phyloP scores from a whole-genome alignment of 352 stramenopile genomes.

The Globisporangium barbulae region DNA sequence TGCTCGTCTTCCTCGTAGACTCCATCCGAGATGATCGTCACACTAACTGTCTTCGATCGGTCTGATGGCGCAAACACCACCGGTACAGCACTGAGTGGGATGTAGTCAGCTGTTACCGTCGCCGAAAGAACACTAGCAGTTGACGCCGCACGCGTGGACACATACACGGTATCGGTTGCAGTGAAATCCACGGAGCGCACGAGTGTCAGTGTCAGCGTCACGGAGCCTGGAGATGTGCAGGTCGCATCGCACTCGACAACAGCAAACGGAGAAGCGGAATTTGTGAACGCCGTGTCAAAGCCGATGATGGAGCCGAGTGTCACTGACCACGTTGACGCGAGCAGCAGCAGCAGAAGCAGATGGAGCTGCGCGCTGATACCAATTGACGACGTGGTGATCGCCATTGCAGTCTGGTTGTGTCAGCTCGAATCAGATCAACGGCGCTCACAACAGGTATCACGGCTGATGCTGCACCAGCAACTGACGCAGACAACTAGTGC shows the following conservation, averaged over 20 bases:
- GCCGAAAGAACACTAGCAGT: slow-evolving; percentile 12
- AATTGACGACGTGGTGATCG: background rate
- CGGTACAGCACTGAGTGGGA: slow-evolving; percentile 15
- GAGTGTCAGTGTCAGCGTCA: slow-evolving; percentile 34
- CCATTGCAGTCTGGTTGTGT: background rate
- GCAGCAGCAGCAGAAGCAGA: slow-evolving; percentile 10
- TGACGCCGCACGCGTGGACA: slow-evolving; percentile 30
- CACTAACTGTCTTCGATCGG: slow-evolving; percentile 21
- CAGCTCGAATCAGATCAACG: background rate
- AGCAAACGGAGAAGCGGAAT: slow-evolving; percentile 18
- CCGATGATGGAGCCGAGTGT: slow-evolving; percentile 22
- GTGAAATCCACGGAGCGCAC: slow-evolving; percentile 26
- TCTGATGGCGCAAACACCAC: slow-evolving; percentile 33
- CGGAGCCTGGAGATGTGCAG: slow-evolving; percentile 31
- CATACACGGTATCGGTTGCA: slow-evolving; percentile 26
- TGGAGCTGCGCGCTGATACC: background rate
- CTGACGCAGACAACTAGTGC: background rate
- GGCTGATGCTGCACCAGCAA: background rate
- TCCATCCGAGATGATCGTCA: slow-evolving; percentile 44
- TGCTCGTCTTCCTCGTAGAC: slow-evolving; percentile 44
- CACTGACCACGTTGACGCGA: background rate
- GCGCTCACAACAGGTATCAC: background rate
- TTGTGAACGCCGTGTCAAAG: slow-evolving; percentile 33
- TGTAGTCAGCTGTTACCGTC: slow-evolving; percentile 32
- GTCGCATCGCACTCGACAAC: slow-evolving; percentile 33